phyloP scores from a whole-genome alignment of 257 asterid species.

The Plantago elongata region DNA sequence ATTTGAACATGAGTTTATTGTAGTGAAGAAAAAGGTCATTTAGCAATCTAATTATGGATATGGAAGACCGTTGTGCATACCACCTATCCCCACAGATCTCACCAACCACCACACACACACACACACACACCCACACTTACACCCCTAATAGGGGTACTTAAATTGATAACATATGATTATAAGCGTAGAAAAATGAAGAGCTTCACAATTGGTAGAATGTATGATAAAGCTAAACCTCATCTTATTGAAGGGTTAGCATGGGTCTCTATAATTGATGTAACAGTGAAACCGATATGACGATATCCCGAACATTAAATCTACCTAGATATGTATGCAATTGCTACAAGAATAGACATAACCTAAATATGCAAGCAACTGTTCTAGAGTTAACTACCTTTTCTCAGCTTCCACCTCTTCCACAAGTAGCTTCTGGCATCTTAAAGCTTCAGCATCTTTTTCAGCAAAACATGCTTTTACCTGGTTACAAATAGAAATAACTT shows the following conservation, averaged over 20 bases:
- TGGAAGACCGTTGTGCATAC: no score
- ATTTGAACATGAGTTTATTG: no score
- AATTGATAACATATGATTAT: background rate
- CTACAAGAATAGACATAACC: no score
- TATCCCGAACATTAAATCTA: background rate
- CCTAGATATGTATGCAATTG: background rate
- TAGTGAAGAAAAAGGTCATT: no score
- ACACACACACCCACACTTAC: no score
- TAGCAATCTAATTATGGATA: no score
- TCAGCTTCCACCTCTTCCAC: slow-evolving; percentile 98
- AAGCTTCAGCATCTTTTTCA: slow-evolving; percentile 92
- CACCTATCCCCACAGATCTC: no score
- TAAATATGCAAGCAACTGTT: background rate
- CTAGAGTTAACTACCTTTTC: slow-evolving; percentile 47
- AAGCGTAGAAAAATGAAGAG: background rate
- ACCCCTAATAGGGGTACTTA: background rate
- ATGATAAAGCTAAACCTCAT: no score
- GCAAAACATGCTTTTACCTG: slow-evolving; percentile 94
- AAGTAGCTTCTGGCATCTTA: slow-evolving; percentile 89
- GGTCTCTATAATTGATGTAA: background rate
- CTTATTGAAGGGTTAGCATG: no score
- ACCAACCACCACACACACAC: no score
- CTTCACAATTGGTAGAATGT: background rate
- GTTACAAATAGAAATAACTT: slow-evolving; percentile 18
- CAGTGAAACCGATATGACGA: background rate